Evolutionary conservation across 805 yeast genomes (phyloP).

Genomic region (Candida khao-thaluensis): DNA sequence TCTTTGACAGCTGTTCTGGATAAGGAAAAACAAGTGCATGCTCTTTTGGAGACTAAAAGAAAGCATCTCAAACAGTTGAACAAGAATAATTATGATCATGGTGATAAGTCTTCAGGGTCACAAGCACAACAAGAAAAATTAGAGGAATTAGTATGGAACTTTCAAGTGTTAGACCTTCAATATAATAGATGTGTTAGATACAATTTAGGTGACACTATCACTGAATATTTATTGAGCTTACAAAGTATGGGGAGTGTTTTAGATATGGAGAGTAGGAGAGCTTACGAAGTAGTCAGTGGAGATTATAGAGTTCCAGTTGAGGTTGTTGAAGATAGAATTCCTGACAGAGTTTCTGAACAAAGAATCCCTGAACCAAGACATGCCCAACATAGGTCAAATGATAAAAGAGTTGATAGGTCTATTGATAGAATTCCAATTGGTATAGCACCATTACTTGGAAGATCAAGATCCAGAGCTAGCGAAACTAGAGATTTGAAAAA

Average conservation of each 20-base stretch:
- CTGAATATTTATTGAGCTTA: constrained; percentile 40
- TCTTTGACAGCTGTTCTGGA: constrained; percentile 10
- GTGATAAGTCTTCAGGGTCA: constrained; percentile 12
- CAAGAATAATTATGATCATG: constrained; percentile 7
- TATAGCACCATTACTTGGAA: not conserved
- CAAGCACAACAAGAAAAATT: constrained; percentile 37
- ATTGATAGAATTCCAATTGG: not conserved
- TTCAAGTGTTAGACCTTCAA: constrained; percentile 55
- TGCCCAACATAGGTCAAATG: not conserved
- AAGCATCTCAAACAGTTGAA: not conserved
- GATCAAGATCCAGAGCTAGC: not conserved
- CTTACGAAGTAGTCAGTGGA: constrained; percentile 9
- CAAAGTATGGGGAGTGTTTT: constrained; percentile 20
- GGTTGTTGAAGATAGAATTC: not conserved
- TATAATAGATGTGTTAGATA: constrained; percentile 45
- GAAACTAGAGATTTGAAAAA: not conserved
- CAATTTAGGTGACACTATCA: constrained; percentile 44
- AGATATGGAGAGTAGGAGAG: constrained; percentile 6
- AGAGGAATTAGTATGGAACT: constrained; percentile 50
- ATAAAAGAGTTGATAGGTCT: not conserved
- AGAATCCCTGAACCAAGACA: not conserved
- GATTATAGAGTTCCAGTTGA: not conserved
- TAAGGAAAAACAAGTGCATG: constrained; percentile 12
- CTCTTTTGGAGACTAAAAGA: constrained; percentile 1
- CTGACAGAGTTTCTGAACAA: not conserved